These are phyloP conservation scores for Gautieria morchelliformis DNA, from an alignment of 768 basidiomycete species.

Conservation along the genomic window DNA sequence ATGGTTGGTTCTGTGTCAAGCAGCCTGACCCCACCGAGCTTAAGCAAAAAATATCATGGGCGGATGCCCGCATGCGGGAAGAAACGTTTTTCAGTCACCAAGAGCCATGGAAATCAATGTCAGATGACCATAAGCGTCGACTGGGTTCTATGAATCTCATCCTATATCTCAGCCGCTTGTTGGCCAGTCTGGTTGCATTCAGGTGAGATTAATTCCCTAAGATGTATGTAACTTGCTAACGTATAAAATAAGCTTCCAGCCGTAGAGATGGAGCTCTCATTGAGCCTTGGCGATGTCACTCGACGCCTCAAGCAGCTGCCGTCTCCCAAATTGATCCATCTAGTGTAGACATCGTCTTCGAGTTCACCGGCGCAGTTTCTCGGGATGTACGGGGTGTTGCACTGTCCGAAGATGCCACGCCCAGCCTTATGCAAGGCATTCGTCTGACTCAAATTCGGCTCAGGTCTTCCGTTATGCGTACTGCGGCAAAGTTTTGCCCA, in stretches of 20 bases:
- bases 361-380: slow-evolving; percentile 37
- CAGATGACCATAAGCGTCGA: not conserved
- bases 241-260: slow-evolving; percentile 43
- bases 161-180: slow-evolving; percentile 1
- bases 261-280: slow-evolving; percentile 49
- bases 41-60: slow-evolving; percentile 48
- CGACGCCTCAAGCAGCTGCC: slow-evolving; percentile 28
- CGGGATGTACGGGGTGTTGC: slow-evolving; percentile 36
- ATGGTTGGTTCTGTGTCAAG: slow-evolving; percentile 54
- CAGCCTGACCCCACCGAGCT: no score
- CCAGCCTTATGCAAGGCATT: slow-evolving; percentile 28
- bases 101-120: slow-evolving; percentile 6
- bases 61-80: slow-evolving; percentile 48
- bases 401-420: not conserved
- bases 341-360: slow-evolving; percentile 32
- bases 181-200: slow-evolving; percentile 1
- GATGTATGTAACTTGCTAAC: not conserved
- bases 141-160: slow-evolving; percentile 6
- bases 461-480: slow-evolving; percentile 34
- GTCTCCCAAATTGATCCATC: slow-evolving; percentile 45
- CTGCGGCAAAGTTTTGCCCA: slow-evolving; percentile 52
- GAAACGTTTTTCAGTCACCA: slow-evolving; percentile 39
- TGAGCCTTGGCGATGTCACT: slow-evolving; percentile 32
- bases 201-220: not conserved
- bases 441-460: slow-evolving; percentile 42